Evolutionary conservation across 2,329 filamentous ascomycete genomes (phyloP), one percentile per base, ranked within the genome.

Genomic region (Hymenoscyphus albidus): DNA sequence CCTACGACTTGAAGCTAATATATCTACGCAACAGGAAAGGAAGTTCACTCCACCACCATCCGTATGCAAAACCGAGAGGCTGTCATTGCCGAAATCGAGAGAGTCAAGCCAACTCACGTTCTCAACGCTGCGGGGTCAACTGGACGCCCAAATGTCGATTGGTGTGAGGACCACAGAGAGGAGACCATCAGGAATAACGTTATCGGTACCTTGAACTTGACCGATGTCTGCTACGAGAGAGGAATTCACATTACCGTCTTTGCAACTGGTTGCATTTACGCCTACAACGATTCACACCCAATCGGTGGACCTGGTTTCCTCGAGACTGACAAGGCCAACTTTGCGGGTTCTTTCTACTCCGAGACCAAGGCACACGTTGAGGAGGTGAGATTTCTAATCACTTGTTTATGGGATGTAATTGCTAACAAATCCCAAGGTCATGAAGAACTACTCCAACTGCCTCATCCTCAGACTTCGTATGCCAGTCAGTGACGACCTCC

Each of bases 121-220:
- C 77, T 90, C 60, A 89, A 89, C 76, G 85, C 83, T 66, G 87
- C 87, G 58, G 87, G 87, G 66, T 85, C 82, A 73, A 89, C 86
- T 2, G 87, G 88, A 59, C 81, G 85, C 31, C 87, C 87, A 67
- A 90, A 89, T 69, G 86, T 89, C 74, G 87, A 89, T 77, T 89
- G 86, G 86, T 89, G 87, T 71, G 88, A 90, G 77, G 85, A 88
- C 72, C 83, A 90, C 79, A 88, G 85, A 77, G 83, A 87, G 75
- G 83, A 84, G 63, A 90, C 87, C 6, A 83, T 89, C 73, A 82
- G 86, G 65, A 88, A 84, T 74, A 90, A 90, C 72, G 86, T 86
- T 63, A 82, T 89, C 58, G 87, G 87, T 62, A 85, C 86, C 42
- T 73, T 88, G 69, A 88, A 87, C 74, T 76, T 90, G 71, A 80